These are phyloP conservation scores for Nasturtium officinale DNA, from an alignment of 345 rosid species.

Conservation along the genomic window DNA sequence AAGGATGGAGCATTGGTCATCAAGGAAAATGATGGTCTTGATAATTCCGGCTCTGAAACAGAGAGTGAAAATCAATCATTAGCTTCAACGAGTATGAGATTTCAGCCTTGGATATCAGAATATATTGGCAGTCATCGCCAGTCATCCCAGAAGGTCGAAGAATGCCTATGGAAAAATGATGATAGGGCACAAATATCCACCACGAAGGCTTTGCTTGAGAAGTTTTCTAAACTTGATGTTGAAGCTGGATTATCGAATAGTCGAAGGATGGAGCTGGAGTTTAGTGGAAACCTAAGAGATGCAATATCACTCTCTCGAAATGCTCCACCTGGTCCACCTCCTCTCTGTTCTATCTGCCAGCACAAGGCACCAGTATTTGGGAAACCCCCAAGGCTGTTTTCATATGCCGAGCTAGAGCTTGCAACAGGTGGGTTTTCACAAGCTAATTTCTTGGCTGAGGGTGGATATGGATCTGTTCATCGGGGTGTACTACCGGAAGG, in stretches of 20 bases:
- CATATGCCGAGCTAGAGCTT: conserved; percentile 92
- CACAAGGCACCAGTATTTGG: conserved; percentile 98
- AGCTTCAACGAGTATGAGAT: conserved; percentile 79
- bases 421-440: conserved; percentile 98
- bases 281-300: conserved; percentile 83
- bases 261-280: conserved; percentile 58
- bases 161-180: conserved; percentile 51
- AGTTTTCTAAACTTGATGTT: conserved; percentile 65
- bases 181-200: conserved; percentile 54
- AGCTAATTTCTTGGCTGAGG: conserved; percentile 98
- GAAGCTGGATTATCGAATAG: conserved; percentile 54
- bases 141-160: conserved; percentile 55
- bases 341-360: conserved; percentile 96
- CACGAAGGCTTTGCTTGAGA: conserved; percentile 60
- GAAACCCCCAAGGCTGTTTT: conserved; percentile 94
- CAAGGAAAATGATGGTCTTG: conserved; percentile 57
- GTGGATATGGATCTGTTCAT: conserved; percentile 99
- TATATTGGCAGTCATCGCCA: conserved; percentile 56
- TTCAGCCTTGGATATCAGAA: conserved; percentile 85
- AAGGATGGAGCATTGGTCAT: conserved; percentile 61
- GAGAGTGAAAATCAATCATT: conserved; percentile 76
- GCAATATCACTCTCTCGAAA: conserved; percentile 81
- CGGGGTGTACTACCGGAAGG: conserved; percentile 96
- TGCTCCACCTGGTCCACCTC: conserved; percentile 91
- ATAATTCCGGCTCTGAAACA: conserved; percentile 77